Percentiles rank a stretch among this genome's conserved stretches.
Evolutionary conservation across 257 asterid genomes (phyloP).

Genomic region (Salvia splendens): DNA sequence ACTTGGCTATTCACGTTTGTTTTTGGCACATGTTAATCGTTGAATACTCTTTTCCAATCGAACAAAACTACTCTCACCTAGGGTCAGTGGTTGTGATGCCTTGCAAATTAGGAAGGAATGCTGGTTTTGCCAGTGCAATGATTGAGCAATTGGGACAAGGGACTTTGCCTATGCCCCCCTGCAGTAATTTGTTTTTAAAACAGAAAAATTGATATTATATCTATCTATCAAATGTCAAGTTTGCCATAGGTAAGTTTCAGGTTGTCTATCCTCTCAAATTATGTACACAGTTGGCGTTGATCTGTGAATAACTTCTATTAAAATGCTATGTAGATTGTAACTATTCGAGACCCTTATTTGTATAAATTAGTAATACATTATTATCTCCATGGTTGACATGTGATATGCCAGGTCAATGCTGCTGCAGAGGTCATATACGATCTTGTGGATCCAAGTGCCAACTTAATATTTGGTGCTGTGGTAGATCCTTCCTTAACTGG

Average conservation of each 20-base stretch:
- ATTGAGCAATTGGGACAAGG: neutral
- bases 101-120: neutral
- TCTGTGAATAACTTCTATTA: neutral
- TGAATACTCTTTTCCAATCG: constrained; percentile 1
- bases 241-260: constrained; percentile 16
- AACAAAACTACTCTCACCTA: neutral
- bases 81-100: neutral
- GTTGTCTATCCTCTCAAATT: neutral
- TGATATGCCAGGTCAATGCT: constrained; percentile 67
- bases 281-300: constrained; percentile 2
- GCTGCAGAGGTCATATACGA: constrained; percentile 96
- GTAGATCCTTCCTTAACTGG: constrained; percentile 83
- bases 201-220: constrained; percentile 19
- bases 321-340: constrained; percentile 12
- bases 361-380: neutral
- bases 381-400: constrained; percentile 16
- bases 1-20: neutral
- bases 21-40: neutral
- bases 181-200: neutral
- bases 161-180: neutral
- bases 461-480: constrained; percentile 93
- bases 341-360: neutral
- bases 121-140: neutral
- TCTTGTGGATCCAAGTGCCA: constrained; percentile 94
- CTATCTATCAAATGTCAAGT: constrained; percentile 6